phyloP scores from a whole-genome alignment of 2,329 filamentous ascomycete species.

The Ophiostoma novo-ulmi region DNA sequence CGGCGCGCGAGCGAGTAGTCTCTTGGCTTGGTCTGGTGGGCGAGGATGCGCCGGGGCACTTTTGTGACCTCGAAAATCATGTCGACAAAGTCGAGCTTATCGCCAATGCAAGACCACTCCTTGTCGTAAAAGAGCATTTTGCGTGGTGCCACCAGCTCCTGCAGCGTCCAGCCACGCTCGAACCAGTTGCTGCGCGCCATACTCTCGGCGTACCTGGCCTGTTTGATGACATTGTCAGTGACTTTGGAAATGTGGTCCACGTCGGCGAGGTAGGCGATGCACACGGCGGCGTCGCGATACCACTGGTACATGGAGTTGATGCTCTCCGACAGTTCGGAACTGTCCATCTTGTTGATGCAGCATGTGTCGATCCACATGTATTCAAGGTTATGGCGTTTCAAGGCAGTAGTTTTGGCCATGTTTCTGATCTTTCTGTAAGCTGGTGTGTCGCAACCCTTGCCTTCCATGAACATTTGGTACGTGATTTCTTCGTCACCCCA shows the following conservation, averaged over 20 bases:
- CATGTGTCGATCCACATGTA: slow-evolving; percentile 29
- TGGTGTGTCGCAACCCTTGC: background rate
- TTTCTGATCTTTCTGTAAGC: background rate
- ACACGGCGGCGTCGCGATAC: slow-evolving; percentile 24
- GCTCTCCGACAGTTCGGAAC: slow-evolving; percentile 26
- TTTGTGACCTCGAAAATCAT: background rate
- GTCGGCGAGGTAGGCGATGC: slow-evolving; percentile 24
- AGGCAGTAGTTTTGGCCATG: no score
- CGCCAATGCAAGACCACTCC: slow-evolving; percentile 32
- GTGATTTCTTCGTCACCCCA: slow-evolving; percentile 24
- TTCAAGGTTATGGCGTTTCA: background rate
- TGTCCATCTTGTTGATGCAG: slow-evolving; percentile 29
- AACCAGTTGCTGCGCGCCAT: slow-evolving; percentile 31
- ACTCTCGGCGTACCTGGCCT: background rate
- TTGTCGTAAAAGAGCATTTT: slow-evolving; percentile 33
- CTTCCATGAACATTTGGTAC: slow-evolving; percentile 9
- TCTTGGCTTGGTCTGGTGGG: slow-evolving; percentile 22
- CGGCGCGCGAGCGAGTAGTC: slow-evolving; percentile 8
- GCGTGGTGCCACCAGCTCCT: slow-evolving; percentile 55
- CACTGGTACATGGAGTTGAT: slow-evolving; percentile 29
- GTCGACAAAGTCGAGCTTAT: background rate
- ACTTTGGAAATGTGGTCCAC: background rate
- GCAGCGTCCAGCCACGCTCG: slow-evolving; percentile 54
- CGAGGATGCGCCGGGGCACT: background rate
- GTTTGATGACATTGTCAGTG: background rate